phyloP scores from a whole-genome alignment of 2,329 filamentous ascomycete genomes.

The Paracoccidioides lutzii region DNA sequence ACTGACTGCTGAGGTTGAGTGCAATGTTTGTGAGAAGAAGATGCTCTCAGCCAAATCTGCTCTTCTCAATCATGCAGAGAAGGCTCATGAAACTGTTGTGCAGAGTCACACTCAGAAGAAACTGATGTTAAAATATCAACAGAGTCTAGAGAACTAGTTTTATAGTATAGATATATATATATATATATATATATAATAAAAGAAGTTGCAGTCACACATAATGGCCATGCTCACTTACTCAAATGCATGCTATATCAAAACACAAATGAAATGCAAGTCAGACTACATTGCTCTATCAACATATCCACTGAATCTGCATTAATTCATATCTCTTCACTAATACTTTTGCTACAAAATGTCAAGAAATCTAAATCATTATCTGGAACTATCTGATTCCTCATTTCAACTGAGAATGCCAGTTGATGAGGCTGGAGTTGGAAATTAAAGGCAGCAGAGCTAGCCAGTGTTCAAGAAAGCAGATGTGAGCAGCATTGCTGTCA shows the following conservation, averaged over 20 bases:
- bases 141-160: neutral
- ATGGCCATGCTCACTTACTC: neutral
- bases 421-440: too few relatives aligned
- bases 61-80: conserved; percentile 12
- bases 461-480: too few relatives aligned
- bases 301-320: neutral
- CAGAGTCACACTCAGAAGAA: conserved; percentile 6
- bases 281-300: neutral
- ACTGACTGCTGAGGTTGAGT: too few relatives aligned
- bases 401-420: too few relatives aligned
- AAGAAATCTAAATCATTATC: too few relatives aligned
- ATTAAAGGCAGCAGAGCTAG: too few relatives aligned
- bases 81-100: conserved; percentile 10
- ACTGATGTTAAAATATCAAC: conserved; percentile 6
- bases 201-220: neutral
- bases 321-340: neutral
- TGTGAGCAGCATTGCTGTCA: too few relatives aligned
- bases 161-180: neutral
- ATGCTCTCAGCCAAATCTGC: conserved; percentile 9
- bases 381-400: too few relatives aligned
- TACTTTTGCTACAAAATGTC: too few relatives aligned
- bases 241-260: neutral
- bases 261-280: neutral
- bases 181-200: neutral
- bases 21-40: neutral